Evolutionary conservation across 1,284 basidiomycete genomes (phyloP).

Genomic region (Pulchroboletus neoregius): DNA sequence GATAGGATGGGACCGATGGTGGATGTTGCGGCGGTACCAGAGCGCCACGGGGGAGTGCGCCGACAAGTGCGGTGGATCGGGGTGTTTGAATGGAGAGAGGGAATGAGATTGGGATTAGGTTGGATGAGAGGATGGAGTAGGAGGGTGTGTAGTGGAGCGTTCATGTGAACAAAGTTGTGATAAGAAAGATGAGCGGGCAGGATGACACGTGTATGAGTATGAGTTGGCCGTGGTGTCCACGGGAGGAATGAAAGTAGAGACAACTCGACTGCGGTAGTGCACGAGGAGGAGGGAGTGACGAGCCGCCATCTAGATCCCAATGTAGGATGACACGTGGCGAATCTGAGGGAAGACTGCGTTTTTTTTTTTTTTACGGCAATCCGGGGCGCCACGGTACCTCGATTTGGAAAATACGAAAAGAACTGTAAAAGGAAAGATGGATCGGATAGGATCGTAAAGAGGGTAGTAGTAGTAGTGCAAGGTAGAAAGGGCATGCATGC

Average conservation of each 20-base stretch:
- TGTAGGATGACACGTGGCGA: constrained; percentile 28
- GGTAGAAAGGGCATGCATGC: constrained; percentile 16
- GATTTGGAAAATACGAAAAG: constrained; percentile 22
- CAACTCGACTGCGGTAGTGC: constrained; percentile 28
- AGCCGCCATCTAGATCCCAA: constrained; percentile 29
- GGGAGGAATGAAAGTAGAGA: constrained; percentile 11
- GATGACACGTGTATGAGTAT: constrained; percentile 23
- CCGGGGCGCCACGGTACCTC: constrained; percentile 30
- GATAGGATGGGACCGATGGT: neutral
- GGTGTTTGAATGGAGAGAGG: constrained; percentile 4
- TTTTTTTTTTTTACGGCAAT: constrained; percentile 32
- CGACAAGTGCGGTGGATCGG: constrained; percentile 26
- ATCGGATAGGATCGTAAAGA: constrained; percentile 26
- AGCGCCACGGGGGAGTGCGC: neutral
- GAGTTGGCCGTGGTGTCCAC: constrained; percentile 25
- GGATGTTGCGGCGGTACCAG: no score
- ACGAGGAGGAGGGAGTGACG: constrained; percentile 17
- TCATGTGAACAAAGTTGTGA: constrained; percentile 25
- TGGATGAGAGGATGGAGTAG: no score
- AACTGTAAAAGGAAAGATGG: constrained; percentile 16
- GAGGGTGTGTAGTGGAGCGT: constrained; percentile 9
- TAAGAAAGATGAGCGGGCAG: constrained; percentile 15
- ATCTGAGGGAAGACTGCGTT: constrained; percentile 21
- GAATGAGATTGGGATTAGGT: no score
- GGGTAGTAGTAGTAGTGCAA: no score